A percentile compares a stretch with the other conserved stretches of the same genome.
Evolutionary conservation across 768 basidiomycete species (phyloP).

Genomic region (Boletus edulis): DNA sequence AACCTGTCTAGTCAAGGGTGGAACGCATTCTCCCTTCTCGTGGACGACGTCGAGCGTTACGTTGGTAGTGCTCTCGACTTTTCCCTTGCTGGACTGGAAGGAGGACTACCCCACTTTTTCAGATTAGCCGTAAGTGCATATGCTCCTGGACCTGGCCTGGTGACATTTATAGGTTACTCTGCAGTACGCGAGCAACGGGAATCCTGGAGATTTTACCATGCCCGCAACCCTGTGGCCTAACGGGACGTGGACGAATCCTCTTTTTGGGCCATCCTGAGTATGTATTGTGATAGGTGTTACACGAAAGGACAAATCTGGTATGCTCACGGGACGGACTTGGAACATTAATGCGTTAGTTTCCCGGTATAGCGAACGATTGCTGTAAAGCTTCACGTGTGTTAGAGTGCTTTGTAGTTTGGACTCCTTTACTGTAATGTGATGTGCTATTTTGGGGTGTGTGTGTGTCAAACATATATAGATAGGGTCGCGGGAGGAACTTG

Average conservation of each 20-base stretch:
- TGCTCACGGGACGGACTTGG: background rate
- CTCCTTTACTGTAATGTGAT: background rate
- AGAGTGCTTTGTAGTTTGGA: background rate
- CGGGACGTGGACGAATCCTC: slow-evolving; percentile 77
- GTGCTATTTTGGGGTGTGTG: slow-evolving; percentile 18
- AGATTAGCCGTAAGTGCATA: slow-evolving; percentile 62
- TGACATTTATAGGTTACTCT: slow-evolving; percentile 3
- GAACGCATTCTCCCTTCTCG: slow-evolving; percentile 75
- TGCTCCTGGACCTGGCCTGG: background rate
- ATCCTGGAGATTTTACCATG: slow-evolving; percentile 75
- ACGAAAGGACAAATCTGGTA: background rate
- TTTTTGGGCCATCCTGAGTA: slow-evolving; percentile 55
- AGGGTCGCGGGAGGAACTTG: slow-evolving; percentile 9
- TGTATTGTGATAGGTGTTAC: background rate
- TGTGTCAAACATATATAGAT: slow-evolving; percentile 20
- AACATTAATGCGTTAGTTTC: background rate
- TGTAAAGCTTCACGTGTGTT: background rate
- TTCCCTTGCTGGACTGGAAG: slow-evolving; percentile 60
- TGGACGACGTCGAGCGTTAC: slow-evolving; percentile 86
- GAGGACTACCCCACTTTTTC: slow-evolving; percentile 70
- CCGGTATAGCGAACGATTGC: background rate
- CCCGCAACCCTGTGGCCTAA: slow-evolving; percentile 75
- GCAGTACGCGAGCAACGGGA: slow-evolving; percentile 48
- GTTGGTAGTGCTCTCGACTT: slow-evolving; percentile 68
- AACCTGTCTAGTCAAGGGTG: slow-evolving; percentile 40